Conservation (phyloP, 2,329 filamentous ascomycete genomes). For the Penicillium fuscoglaucum region DNA sequence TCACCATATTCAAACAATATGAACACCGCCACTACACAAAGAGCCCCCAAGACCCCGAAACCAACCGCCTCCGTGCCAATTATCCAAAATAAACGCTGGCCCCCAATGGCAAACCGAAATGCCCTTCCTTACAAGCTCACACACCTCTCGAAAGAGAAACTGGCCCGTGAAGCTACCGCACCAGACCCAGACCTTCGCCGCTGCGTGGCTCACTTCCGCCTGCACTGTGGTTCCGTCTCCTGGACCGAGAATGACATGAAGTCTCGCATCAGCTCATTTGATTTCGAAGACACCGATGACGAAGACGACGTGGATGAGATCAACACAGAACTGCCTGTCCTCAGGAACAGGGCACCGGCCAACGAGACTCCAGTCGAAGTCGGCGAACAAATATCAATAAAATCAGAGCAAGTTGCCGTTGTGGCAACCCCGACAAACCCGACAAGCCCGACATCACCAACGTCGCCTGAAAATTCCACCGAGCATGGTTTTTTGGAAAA, state of each 20-base stretch:
- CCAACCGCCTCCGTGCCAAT: slow-evolving; percentile 27
- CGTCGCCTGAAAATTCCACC: slow-evolving; percentile 5
- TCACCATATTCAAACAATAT: slow-evolving; percentile 16
- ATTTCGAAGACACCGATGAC: slow-evolving; percentile 36
- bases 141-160: slow-evolving; percentile 38
- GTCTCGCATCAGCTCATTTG: slow-evolving; percentile 38
- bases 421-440: background rate
- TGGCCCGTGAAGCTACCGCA: slow-evolving; percentile 37
- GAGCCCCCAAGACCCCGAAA: slow-evolving; percentile 21
- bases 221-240: slow-evolving; percentile 35
- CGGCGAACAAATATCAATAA: slow-evolving; percentile 13
- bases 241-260: slow-evolving; percentile 40
- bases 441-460: background rate
- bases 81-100: slow-evolving; percentile 34
- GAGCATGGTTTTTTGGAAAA: slow-evolving; percentile 29
- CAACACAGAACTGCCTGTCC: slow-evolving; percentile 9
- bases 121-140: slow-evolving; percentile 39
- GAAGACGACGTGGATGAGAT: slow-evolving; percentile 29
- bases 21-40: slow-evolving; percentile 27
- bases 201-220: slow-evolving; percentile 37
- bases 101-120: slow-evolving; percentile 37
- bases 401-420: slow-evolving; percentile 3
- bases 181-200: slow-evolving; percentile 38
- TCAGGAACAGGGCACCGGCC: slow-evolving; percentile 2
- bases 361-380: slow-evolving; percentile 6